These are phyloP conservation scores for Blumeria hordei DNA, from an alignment of 2,329 filamentous ascomycete genomes.

Conservation along the genomic window DNA sequence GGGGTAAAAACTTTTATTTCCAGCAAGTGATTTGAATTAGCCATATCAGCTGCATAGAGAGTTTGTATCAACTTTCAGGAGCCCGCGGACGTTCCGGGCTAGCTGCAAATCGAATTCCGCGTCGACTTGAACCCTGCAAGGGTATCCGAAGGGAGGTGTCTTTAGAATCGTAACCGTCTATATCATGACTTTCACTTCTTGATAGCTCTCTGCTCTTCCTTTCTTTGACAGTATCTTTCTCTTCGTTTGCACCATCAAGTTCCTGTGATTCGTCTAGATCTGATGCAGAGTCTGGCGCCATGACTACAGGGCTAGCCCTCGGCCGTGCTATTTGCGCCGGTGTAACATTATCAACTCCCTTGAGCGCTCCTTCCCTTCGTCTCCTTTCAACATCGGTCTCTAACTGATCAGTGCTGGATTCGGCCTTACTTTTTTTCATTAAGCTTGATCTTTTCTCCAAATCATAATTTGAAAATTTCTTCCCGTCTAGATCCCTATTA, in stretches of 20 bases:
- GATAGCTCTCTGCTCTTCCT: constrained; percentile 47
- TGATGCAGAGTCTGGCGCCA: background rate
- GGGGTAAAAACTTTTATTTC: too few species aligned
- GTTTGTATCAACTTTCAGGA: too few species aligned
- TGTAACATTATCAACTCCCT: constrained; percentile 19
- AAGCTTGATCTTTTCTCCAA: background rate
- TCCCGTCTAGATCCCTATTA: background rate
- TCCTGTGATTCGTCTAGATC: constrained; percentile 7
- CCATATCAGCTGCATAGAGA: too few species aligned
- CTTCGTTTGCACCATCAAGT: constrained; percentile 12
- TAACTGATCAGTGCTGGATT: constrained; percentile 11
- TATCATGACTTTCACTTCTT: constrained; percentile 22
- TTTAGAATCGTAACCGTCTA: constrained; percentile 7
- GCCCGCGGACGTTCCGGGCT: constrained; percentile 11
- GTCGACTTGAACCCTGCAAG: constrained; percentile 8
- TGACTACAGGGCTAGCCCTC: background rate
- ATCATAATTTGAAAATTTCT: background rate
- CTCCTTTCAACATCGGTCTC: constrained; percentile 50
- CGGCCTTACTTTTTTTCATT: background rate
- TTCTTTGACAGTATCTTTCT: constrained; percentile 47
- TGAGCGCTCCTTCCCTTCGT: constrained; percentile 31
- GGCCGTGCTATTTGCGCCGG: constrained; percentile 4
- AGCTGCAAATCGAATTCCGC: constrained; percentile 15
- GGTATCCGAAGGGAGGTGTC: constrained; percentile 13
- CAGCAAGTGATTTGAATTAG: too few species aligned